phyloP scores from a whole-genome alignment of 192 early-diverging fungal species.

The Geranomyces michiganensis region DNA sequence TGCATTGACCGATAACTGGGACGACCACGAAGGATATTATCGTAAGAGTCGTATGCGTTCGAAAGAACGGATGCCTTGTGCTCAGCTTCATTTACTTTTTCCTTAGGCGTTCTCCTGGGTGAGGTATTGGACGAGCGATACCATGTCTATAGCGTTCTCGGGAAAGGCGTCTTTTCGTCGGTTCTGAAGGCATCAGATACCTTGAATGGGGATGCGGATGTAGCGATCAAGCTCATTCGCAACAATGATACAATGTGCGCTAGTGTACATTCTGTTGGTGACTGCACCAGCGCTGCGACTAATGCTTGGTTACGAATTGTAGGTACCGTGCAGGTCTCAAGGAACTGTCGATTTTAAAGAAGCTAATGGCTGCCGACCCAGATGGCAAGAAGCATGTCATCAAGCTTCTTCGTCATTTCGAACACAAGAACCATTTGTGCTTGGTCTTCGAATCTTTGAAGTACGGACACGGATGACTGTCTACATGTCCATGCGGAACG shows the following conservation, averaged over 20 bases:
- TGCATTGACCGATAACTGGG: conserved; percentile 84
- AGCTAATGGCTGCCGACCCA: conserved; percentile 82
- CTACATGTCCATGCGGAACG: too few species aligned
- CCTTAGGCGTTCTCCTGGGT: conserved; percentile 71
- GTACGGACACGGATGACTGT: conserved; percentile 35
- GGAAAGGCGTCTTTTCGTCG: conserved; percentile 93
- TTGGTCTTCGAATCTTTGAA: conserved; percentile 92
- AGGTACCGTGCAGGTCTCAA: conserved; percentile 85
- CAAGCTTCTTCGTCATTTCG: conserved; percentile 81
- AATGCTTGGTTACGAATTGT: not conserved
- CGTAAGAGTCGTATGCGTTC: conserved; percentile 54
- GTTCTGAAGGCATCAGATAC: conserved; percentile 89
- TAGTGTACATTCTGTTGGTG: not conserved
- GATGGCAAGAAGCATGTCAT: conserved; percentile 88
- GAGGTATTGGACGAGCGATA: conserved; percentile 88
- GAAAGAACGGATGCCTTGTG: not conserved
- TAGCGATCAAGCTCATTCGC: conserved; percentile 95
- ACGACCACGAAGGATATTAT: conserved; percentile 98
- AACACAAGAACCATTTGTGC: conserved; percentile 88
- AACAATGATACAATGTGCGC: conserved; percentile 89
- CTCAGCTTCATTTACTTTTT: not conserved
- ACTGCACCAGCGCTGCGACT: not conserved
- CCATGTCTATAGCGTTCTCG: conserved; percentile 79
- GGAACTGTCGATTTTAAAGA: conserved; percentile 87
- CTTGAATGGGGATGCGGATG: conserved; percentile 68